Evolutionary conservation across 2,329 filamentous ascomycete species (phyloP).

Genomic region (Scedosporium boydii): DNA sequence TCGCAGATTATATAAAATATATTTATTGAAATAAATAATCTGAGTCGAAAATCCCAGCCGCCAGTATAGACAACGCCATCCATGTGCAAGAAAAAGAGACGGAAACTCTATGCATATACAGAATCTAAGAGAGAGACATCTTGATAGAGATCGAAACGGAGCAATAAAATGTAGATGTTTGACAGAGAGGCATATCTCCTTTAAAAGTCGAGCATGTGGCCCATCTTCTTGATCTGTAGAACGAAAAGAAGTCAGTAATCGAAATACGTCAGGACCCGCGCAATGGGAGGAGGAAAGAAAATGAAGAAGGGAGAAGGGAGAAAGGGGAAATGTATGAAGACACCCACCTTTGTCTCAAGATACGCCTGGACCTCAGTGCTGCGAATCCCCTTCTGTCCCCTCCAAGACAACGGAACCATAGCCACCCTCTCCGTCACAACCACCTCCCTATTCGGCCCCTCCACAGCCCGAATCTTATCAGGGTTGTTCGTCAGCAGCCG

Average conservation of each 20-base stretch:
- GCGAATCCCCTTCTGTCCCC: conserved; percentile 70
- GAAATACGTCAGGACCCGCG: conserved; percentile 7
- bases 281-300: neutral
- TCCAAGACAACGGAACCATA: conserved; percentile 94
- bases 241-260: neutral
- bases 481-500: conserved; percentile 91
- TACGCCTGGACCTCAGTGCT: conserved; percentile 91
- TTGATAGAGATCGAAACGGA: neutral
- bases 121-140: neutral
- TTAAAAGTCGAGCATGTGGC: conserved; percentile 59
- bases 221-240: conserved; percentile 73
- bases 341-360: conserved; percentile 78
- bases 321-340: neutral
- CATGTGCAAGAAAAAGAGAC: neutral
- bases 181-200: conserved; percentile 16
- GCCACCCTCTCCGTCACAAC: conserved; percentile 81
- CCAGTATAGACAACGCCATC: neutral
- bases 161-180: neutral
- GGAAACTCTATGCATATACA: neutral
- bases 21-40: neutral
- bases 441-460: conserved; percentile 82
- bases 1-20: neutral
- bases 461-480: conserved; percentile 89
- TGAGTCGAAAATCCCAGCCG: neutral
- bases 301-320: neutral